phyloP scores from a whole-genome alignment of 2,329 filamentous ascomycete genomes.

The Capronia epimyces region DNA sequence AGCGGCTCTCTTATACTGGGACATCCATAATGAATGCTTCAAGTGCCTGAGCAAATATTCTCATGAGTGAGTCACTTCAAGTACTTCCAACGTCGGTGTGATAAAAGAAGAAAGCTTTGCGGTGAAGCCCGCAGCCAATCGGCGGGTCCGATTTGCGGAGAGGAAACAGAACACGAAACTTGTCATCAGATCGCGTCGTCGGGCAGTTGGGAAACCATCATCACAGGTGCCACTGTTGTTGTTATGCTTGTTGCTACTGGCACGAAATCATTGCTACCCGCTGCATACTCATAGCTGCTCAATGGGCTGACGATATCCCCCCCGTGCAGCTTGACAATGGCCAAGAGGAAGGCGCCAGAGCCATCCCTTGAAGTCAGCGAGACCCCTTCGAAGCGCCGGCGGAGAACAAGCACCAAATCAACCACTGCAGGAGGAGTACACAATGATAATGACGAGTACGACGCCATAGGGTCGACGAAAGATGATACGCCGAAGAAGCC shows the following conservation, averaged over 20 bases:
- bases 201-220: background rate
- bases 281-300: background rate
- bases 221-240: background rate
- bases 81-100: too few species aligned
- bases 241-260: background rate
- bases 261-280: background rate
- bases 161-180: constrained; percentile 6
- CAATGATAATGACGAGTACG: background rate
- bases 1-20: background rate
- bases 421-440: constrained; percentile 5
- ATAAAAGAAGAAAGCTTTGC: constrained; percentile 7
- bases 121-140: constrained; percentile 15
- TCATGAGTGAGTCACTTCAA: background rate
- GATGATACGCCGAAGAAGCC: constrained; percentile 39
- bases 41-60: too few species aligned
- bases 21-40: too few species aligned
- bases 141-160: constrained; percentile 18
- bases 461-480: constrained; percentile 20
- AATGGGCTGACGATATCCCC: background rate
- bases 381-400: constrained; percentile 22
- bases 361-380: constrained; percentile 5
- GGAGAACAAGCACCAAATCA: constrained; percentile 5
- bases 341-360: constrained; percentile 19
- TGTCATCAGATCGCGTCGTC: too few species aligned
- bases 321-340: background rate